Percentiles rank a stretch among this genome's conserved stretches.
Conservation (phyloP, 2,329 filamentous ascomycete genomes). For the Epichloe typhina region DNA sequence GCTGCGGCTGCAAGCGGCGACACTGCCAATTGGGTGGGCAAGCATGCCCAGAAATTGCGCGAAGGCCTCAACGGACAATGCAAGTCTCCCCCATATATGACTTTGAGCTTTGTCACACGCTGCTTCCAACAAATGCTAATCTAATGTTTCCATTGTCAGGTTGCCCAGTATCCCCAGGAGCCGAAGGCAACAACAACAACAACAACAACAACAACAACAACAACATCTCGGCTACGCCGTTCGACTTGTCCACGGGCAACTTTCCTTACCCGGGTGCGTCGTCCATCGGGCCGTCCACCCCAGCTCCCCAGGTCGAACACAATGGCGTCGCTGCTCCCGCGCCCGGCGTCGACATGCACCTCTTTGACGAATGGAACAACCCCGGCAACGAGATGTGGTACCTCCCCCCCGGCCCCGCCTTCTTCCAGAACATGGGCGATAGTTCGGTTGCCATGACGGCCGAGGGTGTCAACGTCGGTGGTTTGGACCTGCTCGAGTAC, state of each 20-base stretch:
- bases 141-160: constrained; percentile 13
- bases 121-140: neutral
- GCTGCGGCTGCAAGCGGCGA: constrained; percentile 10
- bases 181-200: constrained; percentile 35
- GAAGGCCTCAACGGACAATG: constrained; percentile 27
- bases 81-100: constrained; percentile 9
- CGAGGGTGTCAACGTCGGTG: constrained; percentile 53
- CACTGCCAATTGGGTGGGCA: constrained; percentile 19
- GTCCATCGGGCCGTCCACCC: constrained; percentile 37
- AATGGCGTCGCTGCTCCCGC: constrained; percentile 7
- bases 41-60: constrained; percentile 26
- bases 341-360: constrained; percentile 22
- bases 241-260: constrained; percentile 40
- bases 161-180: constrained; percentile 19
- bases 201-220: constrained; percentile 28
- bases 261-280: constrained; percentile 40
- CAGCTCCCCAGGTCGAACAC: constrained; percentile 27
- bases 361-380: constrained; percentile 43
- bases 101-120: neutral
- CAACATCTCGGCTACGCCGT: constrained; percentile 50
- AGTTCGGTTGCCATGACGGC: constrained; percentile 51
- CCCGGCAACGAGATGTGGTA: constrained; percentile 53
- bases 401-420: constrained; percentile 46
- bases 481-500: constrained; percentile 53
- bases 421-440: constrained; percentile 52